phyloP scores from a whole-genome alignment of 75 land plant species.

The Adiantum capillusveneris region DNA sequence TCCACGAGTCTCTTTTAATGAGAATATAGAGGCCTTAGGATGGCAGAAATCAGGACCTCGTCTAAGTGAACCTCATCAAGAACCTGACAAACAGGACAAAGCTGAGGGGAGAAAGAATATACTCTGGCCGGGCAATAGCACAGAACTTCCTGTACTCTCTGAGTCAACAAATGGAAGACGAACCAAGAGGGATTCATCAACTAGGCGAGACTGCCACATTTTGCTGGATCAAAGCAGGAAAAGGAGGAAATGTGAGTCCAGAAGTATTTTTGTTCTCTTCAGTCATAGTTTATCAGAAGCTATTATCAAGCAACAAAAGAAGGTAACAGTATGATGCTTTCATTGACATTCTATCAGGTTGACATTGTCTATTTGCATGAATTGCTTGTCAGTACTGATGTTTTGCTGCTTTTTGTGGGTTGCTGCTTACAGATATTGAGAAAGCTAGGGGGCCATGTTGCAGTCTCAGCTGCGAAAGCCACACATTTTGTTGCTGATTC shows the following conservation, averaged over 20 bases:
- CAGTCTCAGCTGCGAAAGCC: conserved; percentile 53
- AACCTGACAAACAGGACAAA: too few relatives aligned
- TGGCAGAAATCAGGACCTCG: too few relatives aligned
- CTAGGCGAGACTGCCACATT: neutral
- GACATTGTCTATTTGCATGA: too few relatives aligned
- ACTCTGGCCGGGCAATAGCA: neutral
- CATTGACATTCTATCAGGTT: too few relatives aligned
- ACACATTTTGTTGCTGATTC: conserved; percentile 86
- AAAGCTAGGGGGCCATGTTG: conserved; percentile 46
- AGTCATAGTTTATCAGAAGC: conserved; percentile 73
- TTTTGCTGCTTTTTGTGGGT: too few relatives aligned
- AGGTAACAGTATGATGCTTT: too few relatives aligned
- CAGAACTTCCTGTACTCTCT: neutral
- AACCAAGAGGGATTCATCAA: neutral
- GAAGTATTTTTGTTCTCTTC: conserved; percentile 53
- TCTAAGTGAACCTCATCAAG: too few relatives aligned
- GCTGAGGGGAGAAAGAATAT: neutral
- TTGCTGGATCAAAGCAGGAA: conserved; percentile 3
- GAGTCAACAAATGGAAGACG: neutral
- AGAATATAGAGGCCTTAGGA: too few relatives aligned
- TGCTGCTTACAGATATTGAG: conserved; percentile 43
- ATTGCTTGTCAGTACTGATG: too few relatives aligned
- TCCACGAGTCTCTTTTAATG: too few relatives aligned
- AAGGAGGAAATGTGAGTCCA: conserved; percentile 41
- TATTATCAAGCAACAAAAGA: conserved; percentile 60